Conservation (phyloP, 2,329 filamentous ascomycete species). For the Fusarium pseudocircinatum region DNA sequence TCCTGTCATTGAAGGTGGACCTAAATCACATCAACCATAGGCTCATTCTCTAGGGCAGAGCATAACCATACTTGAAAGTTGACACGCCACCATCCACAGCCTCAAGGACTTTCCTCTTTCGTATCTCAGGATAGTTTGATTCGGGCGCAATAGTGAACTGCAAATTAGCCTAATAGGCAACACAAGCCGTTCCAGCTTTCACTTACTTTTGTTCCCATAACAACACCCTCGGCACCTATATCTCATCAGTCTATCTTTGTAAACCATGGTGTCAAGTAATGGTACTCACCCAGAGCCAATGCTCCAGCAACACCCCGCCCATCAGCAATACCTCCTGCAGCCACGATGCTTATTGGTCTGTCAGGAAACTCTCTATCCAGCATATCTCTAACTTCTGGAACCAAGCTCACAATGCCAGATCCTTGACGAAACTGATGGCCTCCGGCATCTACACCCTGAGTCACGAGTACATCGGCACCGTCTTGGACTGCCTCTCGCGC, state of each 20-base stretch:
- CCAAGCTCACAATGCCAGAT: constrained; percentile 63
- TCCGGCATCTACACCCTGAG: constrained; percentile 72
- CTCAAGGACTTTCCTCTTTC: constrained; percentile 54
- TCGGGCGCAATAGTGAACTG: constrained; percentile 58
- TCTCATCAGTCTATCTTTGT: not conserved
- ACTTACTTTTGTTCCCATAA: constrained; percentile 56
- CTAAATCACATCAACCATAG: constrained; percentile 27
- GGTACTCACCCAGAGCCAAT: constrained; percentile 59
- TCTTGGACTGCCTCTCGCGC: constrained; percentile 60
- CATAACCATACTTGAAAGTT: constrained; percentile 54
- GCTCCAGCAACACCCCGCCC: constrained; percentile 65
- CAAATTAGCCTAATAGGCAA: constrained; percentile 24
- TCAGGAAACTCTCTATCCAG: constrained; percentile 51
- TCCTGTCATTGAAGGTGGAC: constrained; percentile 55
- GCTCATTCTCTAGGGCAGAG: not conserved
- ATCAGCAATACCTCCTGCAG: constrained; percentile 69
- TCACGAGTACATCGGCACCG: constrained; percentile 67
- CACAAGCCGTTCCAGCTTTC: not conserved
- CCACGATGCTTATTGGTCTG: constrained; percentile 56
- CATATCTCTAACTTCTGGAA: constrained; percentile 66
- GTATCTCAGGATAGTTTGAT: constrained; percentile 52
- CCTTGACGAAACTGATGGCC: constrained; percentile 68
- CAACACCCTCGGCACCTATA: constrained; percentile 54
- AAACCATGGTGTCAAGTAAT: too few relatives aligned
- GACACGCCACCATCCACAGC: constrained; percentile 55